These are phyloP conservation scores for Orbilia brochopaga DNA, from an alignment of 2,329 filamentous ascomycete genomes.

Conservation along the genomic window DNA sequence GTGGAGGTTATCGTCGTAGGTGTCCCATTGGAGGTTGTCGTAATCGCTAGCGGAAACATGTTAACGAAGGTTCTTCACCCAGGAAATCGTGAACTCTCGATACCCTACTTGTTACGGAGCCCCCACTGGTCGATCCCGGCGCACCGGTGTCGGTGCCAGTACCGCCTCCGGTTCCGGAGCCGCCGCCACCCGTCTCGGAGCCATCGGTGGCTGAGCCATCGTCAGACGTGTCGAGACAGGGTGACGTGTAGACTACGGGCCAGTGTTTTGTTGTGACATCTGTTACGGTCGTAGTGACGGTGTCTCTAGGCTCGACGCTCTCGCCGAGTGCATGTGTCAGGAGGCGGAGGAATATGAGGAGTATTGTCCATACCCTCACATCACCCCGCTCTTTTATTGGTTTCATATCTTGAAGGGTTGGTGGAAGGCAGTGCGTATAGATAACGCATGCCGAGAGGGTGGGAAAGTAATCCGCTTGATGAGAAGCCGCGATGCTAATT, in stretches of 20 bases:
- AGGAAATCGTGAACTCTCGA: too few relatives aligned
- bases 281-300: conserved; percentile 2
- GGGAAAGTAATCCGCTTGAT: too few relatives aligned
- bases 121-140: too few relatives aligned
- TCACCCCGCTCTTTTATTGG: not conserved
- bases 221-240: not conserved
- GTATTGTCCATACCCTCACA: not conserved
- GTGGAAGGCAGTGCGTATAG: too few relatives aligned
- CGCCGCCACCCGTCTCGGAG: not conserved
- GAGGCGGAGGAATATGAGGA: not conserved
- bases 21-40: not conserved
- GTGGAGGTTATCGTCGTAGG: not conserved
- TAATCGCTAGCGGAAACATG: not conserved
- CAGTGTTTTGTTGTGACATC: conserved; percentile 1
- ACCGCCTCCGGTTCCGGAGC: not conserved
- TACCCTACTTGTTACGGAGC: too few relatives aligned
- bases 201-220: not conserved
- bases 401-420: not conserved
- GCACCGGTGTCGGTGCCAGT: too few relatives aligned
- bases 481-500: too few relatives aligned
- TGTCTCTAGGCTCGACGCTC: not conserved
- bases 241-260: too few relatives aligned
- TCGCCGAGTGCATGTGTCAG: not conserved
- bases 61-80: too few relatives aligned
- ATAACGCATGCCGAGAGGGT: too few relatives aligned